phyloP scores from a whole-genome alignment of 148 eudicot species.

The Diospyros lotus region DNA sequence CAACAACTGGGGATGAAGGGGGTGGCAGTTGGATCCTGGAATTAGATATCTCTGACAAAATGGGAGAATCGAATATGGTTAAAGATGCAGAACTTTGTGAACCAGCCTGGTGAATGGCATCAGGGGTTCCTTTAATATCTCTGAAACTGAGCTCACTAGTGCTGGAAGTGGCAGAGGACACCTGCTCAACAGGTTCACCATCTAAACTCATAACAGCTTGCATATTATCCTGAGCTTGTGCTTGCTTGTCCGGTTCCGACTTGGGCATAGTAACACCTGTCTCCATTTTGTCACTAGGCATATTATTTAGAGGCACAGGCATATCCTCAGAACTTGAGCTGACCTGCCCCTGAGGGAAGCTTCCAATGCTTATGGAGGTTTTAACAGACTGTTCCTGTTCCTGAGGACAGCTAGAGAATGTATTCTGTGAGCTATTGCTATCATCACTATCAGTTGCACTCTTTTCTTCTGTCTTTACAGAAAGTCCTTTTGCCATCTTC shows the following conservation, averaged over 20 bases:
- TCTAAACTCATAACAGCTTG: conserved; percentile 32
- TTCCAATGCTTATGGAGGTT: conserved; percentile 74
- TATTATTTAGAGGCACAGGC: conserved; percentile 34
- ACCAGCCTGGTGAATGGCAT: conserved; percentile 42
- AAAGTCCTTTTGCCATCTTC: conserved; percentile 74
- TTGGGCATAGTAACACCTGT: conserved; percentile 6
- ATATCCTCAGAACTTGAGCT: conserved; percentile 88
- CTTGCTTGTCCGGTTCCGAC: conserved; percentile 23
- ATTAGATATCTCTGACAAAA: conserved; percentile 69
- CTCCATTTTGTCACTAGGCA: conserved; percentile 26
- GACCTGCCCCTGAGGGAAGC: conserved; percentile 72
- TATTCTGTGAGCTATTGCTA: conserved; percentile 78
- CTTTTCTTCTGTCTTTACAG: conserved; percentile 72
- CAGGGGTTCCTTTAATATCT: conserved; percentile 35
- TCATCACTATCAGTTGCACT: conserved; percentile 65
- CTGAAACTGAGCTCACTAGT: conserved; percentile 35
- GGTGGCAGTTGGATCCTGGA: conserved; percentile 39
- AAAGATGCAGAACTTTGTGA: conserved; percentile 68
- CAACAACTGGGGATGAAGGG: conserved; percentile 51
- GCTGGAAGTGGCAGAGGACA: conserved; percentile 31
- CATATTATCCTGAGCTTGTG: conserved; percentile 29
- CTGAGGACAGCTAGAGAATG: conserved; percentile 87
- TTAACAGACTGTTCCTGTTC: conserved; percentile 75
- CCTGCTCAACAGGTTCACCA: conserved; percentile 41
- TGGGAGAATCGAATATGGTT: conserved; percentile 60